Base-by-base conservation (phyloP, 306 rosid species). In the Lotus japonicus region DNA sequence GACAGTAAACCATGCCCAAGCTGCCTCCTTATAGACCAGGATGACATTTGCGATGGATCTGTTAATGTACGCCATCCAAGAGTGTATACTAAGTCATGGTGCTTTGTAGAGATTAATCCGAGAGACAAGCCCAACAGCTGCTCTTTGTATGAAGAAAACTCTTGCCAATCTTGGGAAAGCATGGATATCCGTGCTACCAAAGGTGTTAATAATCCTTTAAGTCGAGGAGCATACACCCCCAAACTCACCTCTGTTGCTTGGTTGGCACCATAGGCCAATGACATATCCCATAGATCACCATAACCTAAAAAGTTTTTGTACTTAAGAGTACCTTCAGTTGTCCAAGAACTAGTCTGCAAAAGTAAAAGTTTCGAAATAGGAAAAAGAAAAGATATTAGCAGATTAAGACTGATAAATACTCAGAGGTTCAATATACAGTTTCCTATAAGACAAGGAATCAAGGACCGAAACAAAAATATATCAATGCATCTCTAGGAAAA, bases 221-320 rank as follows among this genome's bases (percentile, higher is more conserved):
- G 59, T 64, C 90, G 83, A 28, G 97, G 99, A 52, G 85, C 77
- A 85, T 67, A 72, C 80, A 95, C 84, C 70, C 99, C 96, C 21
- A 85, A 74, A 86, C 99, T 85, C 39, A 82, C 75, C 84, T 90
- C 97, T 11, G 95, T 87, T 62, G 95, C 86, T 81, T 88, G 95
- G 79, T 77, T 85, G 52, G 87, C 95, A 28, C 97, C 97, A 42
- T 88, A 85, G 54, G 91, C 99, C 87, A 95, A 51, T 64, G 96
- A 88, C 64, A 92, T 84, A 87, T 95, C 96, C 99, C 99, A 95
- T 43, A 88, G 58, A 81, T 95, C 99, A 45, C 89, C 99, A 83
- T 90, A 87, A 77, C 99, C 99, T 4, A 95, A 81, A 79, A 87
- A 77, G 73, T 90, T 95, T 78, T 87, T 95, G 75, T 84, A 83